Conservation (phyloP, 2,329 filamentous ascomycete species). For the Colletotrichum costaricense region DNA sequence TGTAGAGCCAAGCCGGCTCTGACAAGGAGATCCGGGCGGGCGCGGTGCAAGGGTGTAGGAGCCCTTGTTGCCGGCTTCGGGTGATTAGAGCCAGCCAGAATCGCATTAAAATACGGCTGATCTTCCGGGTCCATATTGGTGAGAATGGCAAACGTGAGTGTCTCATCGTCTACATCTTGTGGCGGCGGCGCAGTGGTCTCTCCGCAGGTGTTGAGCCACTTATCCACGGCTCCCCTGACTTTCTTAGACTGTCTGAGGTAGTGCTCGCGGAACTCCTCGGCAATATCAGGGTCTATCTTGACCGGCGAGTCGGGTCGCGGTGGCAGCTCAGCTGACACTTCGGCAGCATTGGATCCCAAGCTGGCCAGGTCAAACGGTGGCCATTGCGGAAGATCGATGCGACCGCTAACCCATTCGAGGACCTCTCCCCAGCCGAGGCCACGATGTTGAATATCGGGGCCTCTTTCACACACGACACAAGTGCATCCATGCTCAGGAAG, state of each 20-base stretch:
- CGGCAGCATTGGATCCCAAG: conserved; percentile 69
- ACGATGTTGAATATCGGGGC: conserved; percentile 66
- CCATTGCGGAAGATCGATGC: conserved; percentile 87
- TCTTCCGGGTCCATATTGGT: conserved; percentile 84
- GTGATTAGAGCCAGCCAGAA: conserved; percentile 73
- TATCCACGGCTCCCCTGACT: conserved; percentile 90
- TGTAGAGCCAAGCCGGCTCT: conserved; percentile 84
- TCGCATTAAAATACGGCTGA: conserved; percentile 83
- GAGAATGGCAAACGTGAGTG: conserved; percentile 90
- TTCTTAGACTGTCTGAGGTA: conserved; percentile 94
- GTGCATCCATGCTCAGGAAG: conserved; percentile 87
- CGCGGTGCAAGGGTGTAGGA: conserved; percentile 75
- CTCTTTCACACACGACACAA: conserved; percentile 83
- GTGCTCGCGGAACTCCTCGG: conserved; percentile 91
- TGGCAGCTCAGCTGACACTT: conserved; percentile 69
- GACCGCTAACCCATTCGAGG: conserved; percentile 89
- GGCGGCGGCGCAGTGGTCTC: conserved; percentile 80
- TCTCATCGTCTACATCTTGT: conserved; percentile 93
- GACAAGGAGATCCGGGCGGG: conserved; percentile 78
- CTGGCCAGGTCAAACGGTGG: conserved; percentile 83
- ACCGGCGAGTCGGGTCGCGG: conserved; percentile 70
- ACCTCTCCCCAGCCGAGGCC: conserved; percentile 97
- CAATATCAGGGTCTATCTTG: conserved; percentile 92
- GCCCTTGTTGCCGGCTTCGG: conserved; percentile 69
- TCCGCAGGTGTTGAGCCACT: conserved; percentile 86